Evolutionary conservation across 495 filamentous ascomycete species (phyloP), one percentile per base, ranked within the genome.

Genomic region (Penicillium ochrochloron): DNA sequence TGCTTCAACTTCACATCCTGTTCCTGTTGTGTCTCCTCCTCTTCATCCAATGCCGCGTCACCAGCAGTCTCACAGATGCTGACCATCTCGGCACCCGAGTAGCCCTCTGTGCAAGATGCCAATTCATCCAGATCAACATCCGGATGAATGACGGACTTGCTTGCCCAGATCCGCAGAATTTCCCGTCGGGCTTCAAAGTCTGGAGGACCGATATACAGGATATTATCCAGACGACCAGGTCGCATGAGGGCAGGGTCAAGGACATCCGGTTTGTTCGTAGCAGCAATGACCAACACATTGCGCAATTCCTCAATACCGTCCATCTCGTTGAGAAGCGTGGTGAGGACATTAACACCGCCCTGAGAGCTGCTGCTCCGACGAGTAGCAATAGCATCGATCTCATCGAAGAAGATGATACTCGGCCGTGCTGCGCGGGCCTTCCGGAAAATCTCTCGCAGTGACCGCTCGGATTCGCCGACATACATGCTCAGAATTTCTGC

Each of bases 391-490:
- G 93, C 88, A 78, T 99, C 95, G 69, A 99, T 96, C 75, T 99
- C 95, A 75, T 99, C 95, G 70, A 99, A 98, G 81, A 99, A 99
- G 62, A 99, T 93, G 73, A 99, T 94, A 73, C 90, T 92, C 5
- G 95, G 95, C 58, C 88, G 88, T 27, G 94, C 95, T 42, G 90
- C 89, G 48, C 92, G 84, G 3, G 95, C 95, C 66, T 93, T 92
- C 56, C 89, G 84, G 76, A 99, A 99, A 10, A 97, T 85, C 52
- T 95, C 91, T 54, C 95, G 86, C 48, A 99, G 82, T 29, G 90
- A 88, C 10, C 94, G 88, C 78, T 99, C 95, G 7, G 93, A 94
- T 76, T 99, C 95, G 59, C 95, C 95, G 25, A 99, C 93, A 76
- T 97, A 99, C 93, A 96, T 97, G 77, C 89, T 96, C 60, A 97